Evolutionary conservation across 371 early-diverging fungal genomes (phyloP).

Genomic region (Mortierella sp.): DNA sequence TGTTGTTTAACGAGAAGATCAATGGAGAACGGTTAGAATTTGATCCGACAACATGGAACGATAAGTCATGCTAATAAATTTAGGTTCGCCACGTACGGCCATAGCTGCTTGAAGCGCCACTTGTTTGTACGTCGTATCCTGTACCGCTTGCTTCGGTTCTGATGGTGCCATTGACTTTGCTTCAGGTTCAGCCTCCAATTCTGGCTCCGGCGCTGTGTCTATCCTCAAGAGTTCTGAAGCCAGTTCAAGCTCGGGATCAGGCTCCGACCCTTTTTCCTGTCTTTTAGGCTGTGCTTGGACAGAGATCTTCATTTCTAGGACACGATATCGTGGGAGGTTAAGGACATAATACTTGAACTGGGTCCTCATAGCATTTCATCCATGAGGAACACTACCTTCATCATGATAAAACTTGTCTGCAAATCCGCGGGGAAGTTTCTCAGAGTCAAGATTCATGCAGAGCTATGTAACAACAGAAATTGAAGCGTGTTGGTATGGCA

Average conservation of each 20-base stretch:
- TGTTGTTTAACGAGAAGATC: conserved; percentile 2
- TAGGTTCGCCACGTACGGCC: conserved; percentile 18
- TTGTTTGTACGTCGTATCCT: conserved; percentile 33
- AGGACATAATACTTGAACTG: not conserved
- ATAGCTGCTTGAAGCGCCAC: conserved; percentile 47
- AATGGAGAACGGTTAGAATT: conserved; percentile 21
- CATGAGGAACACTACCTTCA: too few relatives aligned
- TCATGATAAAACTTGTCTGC: conserved; percentile 69
- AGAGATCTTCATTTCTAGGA: conserved; percentile 38
- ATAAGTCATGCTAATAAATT: not conserved
- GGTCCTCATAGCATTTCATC: too few relatives aligned
- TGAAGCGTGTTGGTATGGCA: not conserved
- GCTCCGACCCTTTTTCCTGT: conserved; percentile 18
- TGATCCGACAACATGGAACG: not conserved
- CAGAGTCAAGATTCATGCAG: conserved; percentile 65
- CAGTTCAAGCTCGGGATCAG: conserved; percentile 13
- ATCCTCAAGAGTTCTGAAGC: conserved; percentile 1
- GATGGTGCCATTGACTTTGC: conserved; percentile 1
- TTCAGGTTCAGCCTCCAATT: not conserved
- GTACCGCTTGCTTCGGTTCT: conserved; percentile 33
- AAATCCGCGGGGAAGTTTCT: conserved; percentile 67
- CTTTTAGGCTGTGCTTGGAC: conserved; percentile 19
- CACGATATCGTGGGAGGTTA: not conserved
- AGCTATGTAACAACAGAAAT: conserved; percentile 43
- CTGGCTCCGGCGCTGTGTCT: not conserved